Evolutionary conservation across 2,329 filamentous ascomycete genomes (phyloP), one percentile per base, ranked within the genome.

Genomic region (Colletotrichum sp.): DNA sequence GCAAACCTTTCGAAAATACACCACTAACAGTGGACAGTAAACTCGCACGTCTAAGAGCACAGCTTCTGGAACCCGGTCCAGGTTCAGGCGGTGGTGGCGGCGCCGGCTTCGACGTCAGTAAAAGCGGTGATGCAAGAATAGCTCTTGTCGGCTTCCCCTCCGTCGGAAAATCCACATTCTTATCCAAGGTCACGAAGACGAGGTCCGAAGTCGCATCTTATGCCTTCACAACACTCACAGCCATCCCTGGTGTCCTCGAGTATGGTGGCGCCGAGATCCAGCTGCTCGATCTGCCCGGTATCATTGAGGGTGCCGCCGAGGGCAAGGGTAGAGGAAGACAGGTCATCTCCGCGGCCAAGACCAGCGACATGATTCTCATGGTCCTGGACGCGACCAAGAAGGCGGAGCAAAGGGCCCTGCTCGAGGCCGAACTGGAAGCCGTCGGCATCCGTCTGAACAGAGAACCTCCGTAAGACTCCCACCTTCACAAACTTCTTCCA

Each of bases 161-260:
- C 0, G 97, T 99, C 68, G 97, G 97, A 84, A 99, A 99, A 88
- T 99, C 97, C 4, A 99, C 97, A 0, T 99, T 99, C 83, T 85
- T 99, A n/a, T 98, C 96, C 65, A 98, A 99, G 83, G 98, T 99
- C 84, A 99, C 97, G 66, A 99, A 98, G 87, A 99, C 98, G 52
- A 96, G 95, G 82, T 98, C 96, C 67, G 96, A 98, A 84, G 96
- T 98, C 32, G 97, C 97, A 1, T 95, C 97, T 1, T 99, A 99
- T 84, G 93, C 96, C 72, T 99, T 99, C 91, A 99, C 97, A 13
- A 99, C 97, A 2, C 89, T 99, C 60, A 99, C 97, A 12, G 98
- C 97, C 44, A 99, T 99, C 80, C 97, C 97, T 2, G 97, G 97
- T 80, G 98, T 99, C 52, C 91, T 99, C 71, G 96, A 98, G 88